A percentile compares a stretch with the other conserved stretches of the same genome.
phyloP scores from a whole-genome alignment of 495 filamentous ascomycete genomes.

The Trichoderma parareesei region DNA sequence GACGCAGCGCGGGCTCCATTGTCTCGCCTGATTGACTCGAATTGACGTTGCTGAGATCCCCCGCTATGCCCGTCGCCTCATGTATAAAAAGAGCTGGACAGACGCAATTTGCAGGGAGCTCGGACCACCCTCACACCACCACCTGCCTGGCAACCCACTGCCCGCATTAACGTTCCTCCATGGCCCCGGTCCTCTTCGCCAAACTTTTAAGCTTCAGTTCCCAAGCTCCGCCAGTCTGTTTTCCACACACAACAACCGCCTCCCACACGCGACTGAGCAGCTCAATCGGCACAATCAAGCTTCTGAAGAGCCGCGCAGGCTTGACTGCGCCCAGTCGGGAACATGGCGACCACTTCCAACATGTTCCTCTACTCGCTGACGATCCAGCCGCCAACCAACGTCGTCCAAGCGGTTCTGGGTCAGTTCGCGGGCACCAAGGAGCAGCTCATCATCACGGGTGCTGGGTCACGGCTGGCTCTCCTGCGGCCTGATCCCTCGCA shows the following conservation, averaged over 20 bases:
- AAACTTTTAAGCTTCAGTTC: constrained; percentile 12
- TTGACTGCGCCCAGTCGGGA: constrained; percentile 40
- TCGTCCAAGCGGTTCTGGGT: constrained; percentile 83
- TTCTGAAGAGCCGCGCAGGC: constrained; percentile 35
- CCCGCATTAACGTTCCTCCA: constrained; percentile 11
- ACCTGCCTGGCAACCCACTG: too few species aligned
- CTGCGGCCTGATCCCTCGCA: constrained; percentile 76
- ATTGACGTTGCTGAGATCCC: not conserved
- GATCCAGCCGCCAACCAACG: constrained; percentile 78
- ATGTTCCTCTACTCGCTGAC: constrained; percentile 98
- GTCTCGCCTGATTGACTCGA: constrained; percentile 4
- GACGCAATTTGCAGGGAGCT: constrained; percentile 4
- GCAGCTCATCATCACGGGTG: constrained; percentile 92
- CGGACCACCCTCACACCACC: constrained; percentile 7
- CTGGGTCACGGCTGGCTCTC: constrained; percentile 80
- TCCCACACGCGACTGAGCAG: constrained; percentile 9
- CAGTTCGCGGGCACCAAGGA: constrained; percentile 92
- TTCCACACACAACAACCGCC: constrained; percentile 4
- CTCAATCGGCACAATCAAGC: constrained; percentile 6
- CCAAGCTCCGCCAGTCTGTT: not conserved
- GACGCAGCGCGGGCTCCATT: constrained; percentile 10
- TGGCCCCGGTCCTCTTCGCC: constrained; percentile 7
- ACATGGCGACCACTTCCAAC: constrained; percentile 92
- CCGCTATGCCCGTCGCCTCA: not conserved
- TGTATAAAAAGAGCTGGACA: not conserved